Base-by-base conservation (phyloP, 345 rosid genomes). In the Hevea brasiliensis region DNA sequence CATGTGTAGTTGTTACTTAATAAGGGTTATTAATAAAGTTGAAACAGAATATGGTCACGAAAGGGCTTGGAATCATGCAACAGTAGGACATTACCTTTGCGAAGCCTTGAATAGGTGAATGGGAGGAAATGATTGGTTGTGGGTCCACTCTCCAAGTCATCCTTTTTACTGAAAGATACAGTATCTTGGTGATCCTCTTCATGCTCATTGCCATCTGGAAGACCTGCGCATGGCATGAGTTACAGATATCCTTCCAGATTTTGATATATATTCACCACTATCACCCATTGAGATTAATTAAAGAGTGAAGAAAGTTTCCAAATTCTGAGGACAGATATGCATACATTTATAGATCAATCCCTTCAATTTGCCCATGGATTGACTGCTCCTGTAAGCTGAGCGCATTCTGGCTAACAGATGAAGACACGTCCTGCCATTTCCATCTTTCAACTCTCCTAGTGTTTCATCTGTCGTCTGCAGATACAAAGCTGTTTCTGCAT, bases 341-440 rank as follows among this genome's bases (percentile, higher is more conserved):
- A 4, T 65, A 76, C 83, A n/a, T 0, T 8, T 0, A 41, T 76
- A 80, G 72, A 80, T 10, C 12, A 45, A 0, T 24, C 37, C 12
- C 55, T 42, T 14, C 10, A 51, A 42, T 8, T 27, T 59, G 8
- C 23, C 27, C 63, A 42, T 3, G 20, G 8, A 26, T 29, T 68
- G 70, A 37, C 50, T 50, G 53, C 80, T 76, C 55, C 45, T 74
- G 61, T 74, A 80, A 66, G 65, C 73, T 15, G 61, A 37, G 6
- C 71, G 61, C 77, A 76, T 76, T 29, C 59, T 23, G 2, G 77
- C 68, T 21, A 80, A 75, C 17, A 68, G 56, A 53, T 75, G 72
- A 64, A 73, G 77, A 64, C 77, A 51, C 15, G 74, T 67, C 62
- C 62, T 73, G 3, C 60, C 51, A 7, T 73, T 8, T 0, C 4